phyloP scores from a whole-genome alignment of 495 filamentous ascomycete species.

The Neurospora terricola region DNA sequence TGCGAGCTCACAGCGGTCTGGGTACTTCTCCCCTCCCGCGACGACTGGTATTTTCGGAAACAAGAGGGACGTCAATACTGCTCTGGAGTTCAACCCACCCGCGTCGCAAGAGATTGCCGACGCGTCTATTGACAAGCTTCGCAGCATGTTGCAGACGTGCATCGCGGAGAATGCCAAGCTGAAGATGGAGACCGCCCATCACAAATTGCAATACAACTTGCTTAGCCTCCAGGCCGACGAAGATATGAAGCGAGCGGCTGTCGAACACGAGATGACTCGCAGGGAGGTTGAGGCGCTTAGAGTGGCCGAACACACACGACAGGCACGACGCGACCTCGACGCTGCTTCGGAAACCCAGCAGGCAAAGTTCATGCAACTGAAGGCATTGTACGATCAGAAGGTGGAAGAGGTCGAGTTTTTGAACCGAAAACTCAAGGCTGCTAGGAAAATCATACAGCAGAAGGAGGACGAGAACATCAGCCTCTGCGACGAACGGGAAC shows the following conservation, averaged over 20 bases:
- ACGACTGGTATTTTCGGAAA: conserved; percentile 36
- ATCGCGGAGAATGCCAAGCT: conserved; percentile 50
- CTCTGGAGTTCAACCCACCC: conserved; percentile 45
- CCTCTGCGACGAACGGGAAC: conserved; percentile 60
- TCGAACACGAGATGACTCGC: conserved; percentile 88
- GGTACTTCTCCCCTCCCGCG: conserved; percentile 47
- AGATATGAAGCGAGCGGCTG: conserved; percentile 74
- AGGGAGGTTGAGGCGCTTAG: conserved; percentile 84
- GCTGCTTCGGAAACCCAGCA: conserved; percentile 29
- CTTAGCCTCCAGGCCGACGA: conserved; percentile 79
- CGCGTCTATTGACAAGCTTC: conserved; percentile 48
- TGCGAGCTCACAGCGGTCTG: conserved; percentile 32
- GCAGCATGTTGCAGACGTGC: conserved; percentile 39
- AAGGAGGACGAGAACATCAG: conserved; percentile 57
- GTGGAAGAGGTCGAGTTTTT: conserved; percentile 55
- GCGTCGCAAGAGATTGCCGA: conserved; percentile 54
- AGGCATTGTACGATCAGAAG: conserved; percentile 44
- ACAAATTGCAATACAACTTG: conserved; percentile 85
- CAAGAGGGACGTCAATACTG: conserved; percentile 40
- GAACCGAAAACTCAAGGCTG: conserved; percentile 54
- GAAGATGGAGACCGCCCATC: conserved; percentile 77
- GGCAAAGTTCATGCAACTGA: conserved; percentile 36
- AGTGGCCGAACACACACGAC: conserved; percentile 43
- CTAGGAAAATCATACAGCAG: conserved; percentile 61
- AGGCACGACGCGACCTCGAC: conserved; percentile 34